Conservation (phyloP, 495 filamentous ascomycete species). For the Hamigera avellanea region DNA sequence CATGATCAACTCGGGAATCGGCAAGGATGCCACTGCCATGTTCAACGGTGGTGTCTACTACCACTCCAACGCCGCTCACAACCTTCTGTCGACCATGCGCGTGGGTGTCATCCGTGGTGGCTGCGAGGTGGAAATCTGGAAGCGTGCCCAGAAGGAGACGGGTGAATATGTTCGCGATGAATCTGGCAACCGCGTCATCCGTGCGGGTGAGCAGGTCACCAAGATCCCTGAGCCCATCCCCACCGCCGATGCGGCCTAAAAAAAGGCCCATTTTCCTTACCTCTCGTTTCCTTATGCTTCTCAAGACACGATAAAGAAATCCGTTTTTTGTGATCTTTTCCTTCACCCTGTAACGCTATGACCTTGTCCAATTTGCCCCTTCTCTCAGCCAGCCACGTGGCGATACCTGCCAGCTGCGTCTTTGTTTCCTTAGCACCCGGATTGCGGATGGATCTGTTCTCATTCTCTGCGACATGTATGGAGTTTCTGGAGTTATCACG, state of each 20-base stretch:
- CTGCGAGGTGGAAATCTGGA: constrained; percentile 98
- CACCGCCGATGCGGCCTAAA: constrained; percentile 35
- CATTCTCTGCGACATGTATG: no score
- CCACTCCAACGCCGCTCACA: constrained; percentile 96
- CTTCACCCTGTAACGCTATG: background rate
- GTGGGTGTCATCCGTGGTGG: constrained; percentile 94
- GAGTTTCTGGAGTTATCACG: no score
- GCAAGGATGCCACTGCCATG: constrained; percentile 97
- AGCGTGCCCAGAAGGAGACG: constrained; percentile 82
- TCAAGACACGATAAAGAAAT: no score
- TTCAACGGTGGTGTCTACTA: constrained; percentile 99
- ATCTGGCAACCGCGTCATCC: constrained; percentile 70
- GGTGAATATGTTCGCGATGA: constrained; percentile 69
- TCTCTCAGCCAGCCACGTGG: no score
- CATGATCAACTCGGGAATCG: constrained; percentile 82
- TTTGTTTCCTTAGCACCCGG: background rate
- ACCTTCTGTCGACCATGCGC: constrained; percentile 90
- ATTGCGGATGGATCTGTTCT: no score
- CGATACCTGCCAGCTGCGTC: no score
- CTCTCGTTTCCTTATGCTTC: constrained; percentile 6
- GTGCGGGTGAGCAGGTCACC: constrained; percentile 83
- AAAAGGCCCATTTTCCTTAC: constrained; percentile 4
- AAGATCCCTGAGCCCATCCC: constrained; percentile 50
- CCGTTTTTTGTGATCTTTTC: background rate
- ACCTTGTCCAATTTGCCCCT: no score